Evolutionary conservation across 345 rosid species (phyloP), one percentile per base, ranked within the genome.

Genomic region (Toxicodendron radicans): DNA sequence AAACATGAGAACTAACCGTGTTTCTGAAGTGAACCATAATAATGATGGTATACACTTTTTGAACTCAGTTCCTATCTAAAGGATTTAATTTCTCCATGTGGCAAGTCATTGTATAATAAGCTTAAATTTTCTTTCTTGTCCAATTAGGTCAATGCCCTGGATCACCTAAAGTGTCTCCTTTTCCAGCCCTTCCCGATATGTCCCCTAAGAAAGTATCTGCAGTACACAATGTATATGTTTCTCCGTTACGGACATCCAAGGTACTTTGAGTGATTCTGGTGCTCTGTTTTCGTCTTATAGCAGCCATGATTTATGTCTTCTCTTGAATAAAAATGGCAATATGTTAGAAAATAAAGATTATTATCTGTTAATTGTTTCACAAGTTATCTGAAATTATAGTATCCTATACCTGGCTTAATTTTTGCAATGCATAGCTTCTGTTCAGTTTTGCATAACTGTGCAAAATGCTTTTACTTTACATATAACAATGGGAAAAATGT

Each of bases 161-260:
- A 79, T 92, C 98, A 20, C 99, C 99, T 41, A 91, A 89, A 79
- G 86, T 88, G 58, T 83, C 93, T 59, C 82, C 90, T 67, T 95
- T 95, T 77, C 97, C 97, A 68, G 87, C 75, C 80, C 92, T 95
- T 58, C 99, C 99, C 45, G 97, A 95, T 78, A 92, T 95, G 99
- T 95, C 99, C 33, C 97, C 99, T 0, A 92, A 89, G 81, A 95
- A 95, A 87, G 92, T 92, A 49, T 95, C 97, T 43, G 87, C 99
- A 41, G 80, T 83, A 41, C 97, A 88, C 78, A 95, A 95, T 73
- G 95, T 95, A 30, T 95, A 95, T 67, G 97, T 95, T 62, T 95
- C 99, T 77, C 99, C 99, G 10, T 81, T 95, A 81, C 89, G 99
- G 17, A 84, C 97, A 35, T 91, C 99, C 70, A 95, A 95, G 97